A percentile compares a stretch with the other conserved stretches of the same genome.
Conservation (phyloP, 441 rosid genomes). For the Croton laevigatus region DNA sequence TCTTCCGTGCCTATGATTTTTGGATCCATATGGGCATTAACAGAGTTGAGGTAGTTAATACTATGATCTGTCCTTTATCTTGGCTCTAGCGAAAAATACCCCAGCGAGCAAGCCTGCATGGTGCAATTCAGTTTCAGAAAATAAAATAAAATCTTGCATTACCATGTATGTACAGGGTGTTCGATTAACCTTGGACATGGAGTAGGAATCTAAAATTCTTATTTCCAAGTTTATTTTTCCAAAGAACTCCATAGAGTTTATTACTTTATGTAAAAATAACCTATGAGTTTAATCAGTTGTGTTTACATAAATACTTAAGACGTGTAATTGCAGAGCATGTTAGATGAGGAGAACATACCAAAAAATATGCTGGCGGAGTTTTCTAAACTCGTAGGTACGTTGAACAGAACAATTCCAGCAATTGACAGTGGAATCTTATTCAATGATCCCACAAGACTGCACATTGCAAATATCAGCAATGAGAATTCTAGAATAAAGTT, state of each 20-base stretch:
- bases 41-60: not conserved
- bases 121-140: constrained; percentile 10
- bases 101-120: constrained; percentile 84
- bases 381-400: constrained; percentile 90
- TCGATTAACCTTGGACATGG: too few relatives aligned
- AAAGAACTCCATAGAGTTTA: too few relatives aligned
- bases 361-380: constrained; percentile 91
- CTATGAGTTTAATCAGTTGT: too few relatives aligned
- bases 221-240: too few relatives aligned
- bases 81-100: constrained; percentile 85
- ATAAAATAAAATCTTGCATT: not conserved
- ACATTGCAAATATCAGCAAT: constrained; percentile 25
- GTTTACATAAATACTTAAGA: not conserved
- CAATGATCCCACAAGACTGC: constrained; percentile 93
- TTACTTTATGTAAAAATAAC: too few relatives aligned
- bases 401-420: constrained; percentile 80
- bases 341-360: constrained; percentile 43
- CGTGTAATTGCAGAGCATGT: not conserved
- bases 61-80: constrained; percentile 69
- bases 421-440: constrained; percentile 92
- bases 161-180: too few relatives aligned
- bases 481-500: constrained; percentile 13
- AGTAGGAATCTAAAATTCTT: too few relatives aligned
- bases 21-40: not conserved
- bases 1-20: not conserved